These are phyloP conservation scores for Penstemon davidsonii DNA, from an alignment of 257 asterid species.

Conservation along the genomic window DNA sequence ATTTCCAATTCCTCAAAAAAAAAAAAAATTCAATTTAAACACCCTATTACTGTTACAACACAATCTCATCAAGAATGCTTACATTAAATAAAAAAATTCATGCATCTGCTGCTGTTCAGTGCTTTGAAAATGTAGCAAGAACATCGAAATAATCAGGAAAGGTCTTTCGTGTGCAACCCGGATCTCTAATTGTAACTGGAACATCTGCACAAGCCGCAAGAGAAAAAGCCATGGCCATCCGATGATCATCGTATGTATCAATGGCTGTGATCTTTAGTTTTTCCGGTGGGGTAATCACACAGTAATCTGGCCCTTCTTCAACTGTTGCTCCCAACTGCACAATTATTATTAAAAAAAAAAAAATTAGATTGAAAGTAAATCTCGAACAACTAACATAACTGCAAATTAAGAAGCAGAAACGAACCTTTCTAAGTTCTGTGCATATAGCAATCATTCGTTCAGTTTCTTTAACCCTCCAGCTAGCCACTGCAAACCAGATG, in stretches of 20 bases:
- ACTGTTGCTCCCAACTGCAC: constrained; percentile 92
- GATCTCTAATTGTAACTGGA: constrained; percentile 87
- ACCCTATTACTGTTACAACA: constrained; percentile 28
- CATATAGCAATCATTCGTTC: constrained; percentile 98
- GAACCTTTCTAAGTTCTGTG: constrained; percentile 94
- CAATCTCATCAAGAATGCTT: no score
- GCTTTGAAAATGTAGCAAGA: constrained; percentile 62
- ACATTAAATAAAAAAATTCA: neutral
- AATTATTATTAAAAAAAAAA: constrained; percentile 5
- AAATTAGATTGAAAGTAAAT: neutral
- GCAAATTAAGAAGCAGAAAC: neutral
- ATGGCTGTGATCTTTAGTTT: constrained; percentile 73
- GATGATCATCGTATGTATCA: constrained; percentile 90
- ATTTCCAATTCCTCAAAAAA: no score
- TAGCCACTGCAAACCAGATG: constrained; percentile 64
- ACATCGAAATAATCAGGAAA: constrained; percentile 89
- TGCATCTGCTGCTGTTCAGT: constrained; percentile 33
- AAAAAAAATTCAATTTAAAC: no score
- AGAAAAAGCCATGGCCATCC: constrained; percentile 99
- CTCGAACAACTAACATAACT: no score
- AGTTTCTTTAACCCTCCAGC: constrained; percentile 99
- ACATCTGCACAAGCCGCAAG: constrained; percentile 96
- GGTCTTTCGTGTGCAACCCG: constrained; percentile 93
- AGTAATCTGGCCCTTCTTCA: constrained; percentile 92
- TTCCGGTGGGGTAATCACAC: constrained; percentile 93